Percentiles rank a stretch among this genome's conserved stretches.
These are phyloP conservation scores for Adansonia madagascariensis DNA, from an alignment of 441 rosid species.

Conservation along the genomic window DNA sequence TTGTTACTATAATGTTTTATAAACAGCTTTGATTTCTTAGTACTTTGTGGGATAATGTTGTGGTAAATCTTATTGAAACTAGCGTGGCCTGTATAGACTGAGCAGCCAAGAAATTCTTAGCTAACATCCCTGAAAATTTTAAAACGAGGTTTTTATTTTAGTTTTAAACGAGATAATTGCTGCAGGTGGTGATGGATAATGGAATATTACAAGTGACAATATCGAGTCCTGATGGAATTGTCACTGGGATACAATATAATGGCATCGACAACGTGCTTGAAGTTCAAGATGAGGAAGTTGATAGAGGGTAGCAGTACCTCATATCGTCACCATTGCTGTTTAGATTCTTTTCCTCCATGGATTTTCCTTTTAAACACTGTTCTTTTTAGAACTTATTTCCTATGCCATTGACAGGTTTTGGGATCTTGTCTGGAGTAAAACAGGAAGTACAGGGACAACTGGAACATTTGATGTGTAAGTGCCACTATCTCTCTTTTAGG, in stretches of 20 bases:
- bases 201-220: conserved; percentile 57
- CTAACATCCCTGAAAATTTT: neutral
- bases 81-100: neutral
- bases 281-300: conserved; percentile 36
- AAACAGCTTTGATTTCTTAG: neutral
- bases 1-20: neutral
- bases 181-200: conserved; percentile 62
- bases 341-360: neutral
- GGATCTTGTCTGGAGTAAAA: conserved; percentile 67
- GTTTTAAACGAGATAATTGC: neutral
- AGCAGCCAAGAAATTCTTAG: neutral
- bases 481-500: neutral
- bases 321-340: neutral
- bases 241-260: conserved; percentile 56
- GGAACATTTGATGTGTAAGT: conserved; percentile 52
- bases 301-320: conserved; percentile 44
- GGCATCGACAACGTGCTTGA: conserved; percentile 82
- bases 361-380: neutral
- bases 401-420: conserved; percentile 45
- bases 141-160: neutral
- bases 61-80: neutral
- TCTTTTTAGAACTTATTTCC: conserved; percentile 9
- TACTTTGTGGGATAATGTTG: neutral
- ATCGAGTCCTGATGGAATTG: conserved; percentile 52
- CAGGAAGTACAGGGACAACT: conserved; percentile 52